These are phyloP conservation scores for Tremellales sp. DNA, from an alignment of 1,284 basidiomycete genomes.

Conservation along the genomic window DNA sequence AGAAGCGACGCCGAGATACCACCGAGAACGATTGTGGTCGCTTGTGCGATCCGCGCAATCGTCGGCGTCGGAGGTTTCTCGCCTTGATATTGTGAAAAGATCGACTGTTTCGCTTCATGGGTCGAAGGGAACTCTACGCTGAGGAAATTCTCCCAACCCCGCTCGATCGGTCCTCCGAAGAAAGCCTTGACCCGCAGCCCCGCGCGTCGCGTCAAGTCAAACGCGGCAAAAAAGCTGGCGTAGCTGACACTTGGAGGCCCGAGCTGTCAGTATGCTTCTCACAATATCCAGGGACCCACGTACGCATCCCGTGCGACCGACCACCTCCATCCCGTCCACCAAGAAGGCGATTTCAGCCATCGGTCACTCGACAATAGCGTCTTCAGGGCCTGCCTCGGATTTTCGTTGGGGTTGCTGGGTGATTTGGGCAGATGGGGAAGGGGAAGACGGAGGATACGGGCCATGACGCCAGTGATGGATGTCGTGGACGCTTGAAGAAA, in stretches of 20 bases:
- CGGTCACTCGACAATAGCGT: conserved; percentile 34
- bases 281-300: conserved; percentile 13
- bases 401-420: conserved; percentile 15
- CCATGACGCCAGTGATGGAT: conserved; percentile 19
- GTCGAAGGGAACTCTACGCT: conserved; percentile 13
- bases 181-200: conserved; percentile 43
- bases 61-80: conserved; percentile 25
- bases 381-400: conserved; percentile 32
- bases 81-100: not conserved
- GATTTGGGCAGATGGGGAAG: conserved; percentile 20
- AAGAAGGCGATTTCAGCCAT: conserved; percentile 35
- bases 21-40: conserved; percentile 43
- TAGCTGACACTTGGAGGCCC: conserved; percentile 31
- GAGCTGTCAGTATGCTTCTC: not conserved
- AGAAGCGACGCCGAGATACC: conserved; percentile 40
- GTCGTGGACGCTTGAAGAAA: conserved; percentile 32
- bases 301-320: conserved; percentile 40
- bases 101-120: not conserved
- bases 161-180: conserved; percentile 24
- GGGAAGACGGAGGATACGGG: conserved; percentile 22
- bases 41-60: conserved; percentile 43
- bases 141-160: conserved; percentile 21
- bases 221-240: conserved; percentile 47
- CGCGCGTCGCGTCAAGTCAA: conserved; percentile 43
- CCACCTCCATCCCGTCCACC: conserved; percentile 48